phyloP scores from a whole-genome alignment of 208 protist genomes.

The Leishmania turanica region DNA sequence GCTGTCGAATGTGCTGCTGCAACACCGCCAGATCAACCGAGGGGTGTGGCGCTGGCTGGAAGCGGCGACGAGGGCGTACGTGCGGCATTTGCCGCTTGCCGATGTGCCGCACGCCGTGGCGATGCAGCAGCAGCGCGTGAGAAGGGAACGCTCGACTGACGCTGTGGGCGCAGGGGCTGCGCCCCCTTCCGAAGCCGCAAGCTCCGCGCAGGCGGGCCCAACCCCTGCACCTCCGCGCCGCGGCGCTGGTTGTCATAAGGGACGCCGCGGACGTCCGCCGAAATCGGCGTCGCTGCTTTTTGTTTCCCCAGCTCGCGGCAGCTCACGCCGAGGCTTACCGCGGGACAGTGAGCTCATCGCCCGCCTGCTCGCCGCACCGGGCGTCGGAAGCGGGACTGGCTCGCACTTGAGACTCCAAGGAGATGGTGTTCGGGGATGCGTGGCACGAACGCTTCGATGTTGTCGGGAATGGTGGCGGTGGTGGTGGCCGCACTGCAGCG shows the following conservation, averaged over 20 bases:
- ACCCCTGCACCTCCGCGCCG: background rate
- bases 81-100: constrained; percentile 14
- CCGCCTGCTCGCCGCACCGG: background rate
- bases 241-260: background rate
- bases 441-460: background rate
- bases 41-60: constrained; percentile 68
- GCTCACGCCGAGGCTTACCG: background rate
- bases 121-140: background rate
- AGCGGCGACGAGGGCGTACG: constrained; percentile 41
- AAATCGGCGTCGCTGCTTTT: background rate
- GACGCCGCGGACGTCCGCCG: background rate
- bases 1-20: constrained; percentile 60
- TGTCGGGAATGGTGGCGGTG: background rate
- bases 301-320: background rate
- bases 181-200: background rate
- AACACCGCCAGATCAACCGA: constrained; percentile 51
- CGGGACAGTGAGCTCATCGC: background rate
- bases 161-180: background rate
- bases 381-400: background rate
- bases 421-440: background rate
- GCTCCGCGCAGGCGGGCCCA: background rate
- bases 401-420: background rate
- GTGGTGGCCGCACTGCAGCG: background rate
- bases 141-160: background rate
- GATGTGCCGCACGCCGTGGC: background rate